Conservation (phyloP, 1,284 basidiomycete species). For the Cutaneotrichosporon sp. region DNA sequence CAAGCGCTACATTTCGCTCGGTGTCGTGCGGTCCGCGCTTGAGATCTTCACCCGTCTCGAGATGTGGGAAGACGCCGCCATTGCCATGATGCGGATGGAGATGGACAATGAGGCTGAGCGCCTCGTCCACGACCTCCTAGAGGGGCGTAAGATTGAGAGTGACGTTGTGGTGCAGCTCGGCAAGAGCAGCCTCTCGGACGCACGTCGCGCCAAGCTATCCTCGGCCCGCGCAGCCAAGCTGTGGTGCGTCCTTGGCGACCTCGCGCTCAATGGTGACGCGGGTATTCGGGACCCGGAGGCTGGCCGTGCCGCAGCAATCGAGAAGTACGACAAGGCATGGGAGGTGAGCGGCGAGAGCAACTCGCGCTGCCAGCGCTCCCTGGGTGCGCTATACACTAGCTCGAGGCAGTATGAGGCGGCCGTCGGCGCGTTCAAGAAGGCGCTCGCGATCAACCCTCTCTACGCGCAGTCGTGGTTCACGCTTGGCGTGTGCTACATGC, state of each 20-base stretch:
- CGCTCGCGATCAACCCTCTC: conserved; percentile 85
- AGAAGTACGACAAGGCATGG: conserved; percentile 85
- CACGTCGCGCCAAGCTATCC: conserved; percentile 61
- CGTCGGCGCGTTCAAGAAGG: conserved; percentile 66
- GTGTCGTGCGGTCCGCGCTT: conserved; percentile 79
- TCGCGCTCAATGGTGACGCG: conserved; percentile 62
- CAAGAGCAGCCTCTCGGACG: conserved; percentile 57
- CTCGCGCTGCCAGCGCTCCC: conserved; percentile 82
- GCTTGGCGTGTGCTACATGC: conserved; percentile 83
- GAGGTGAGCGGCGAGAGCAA: conserved; percentile 72
- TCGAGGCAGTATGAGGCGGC: conserved; percentile 65
- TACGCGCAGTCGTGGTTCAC: conserved; percentile 90
- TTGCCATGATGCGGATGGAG: conserved; percentile 79
- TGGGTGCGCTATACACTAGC: conserved; percentile 81
- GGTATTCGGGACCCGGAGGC: conserved; percentile 33
- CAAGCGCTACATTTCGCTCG: conserved; percentile 72
- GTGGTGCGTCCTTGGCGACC: conserved; percentile 93
- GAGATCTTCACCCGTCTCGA: conserved; percentile 89
- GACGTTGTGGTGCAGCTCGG: conserved; percentile 68
- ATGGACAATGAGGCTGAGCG: conserved; percentile 69
- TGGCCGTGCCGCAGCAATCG: conserved; percentile 57
- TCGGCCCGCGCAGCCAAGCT: conserved; percentile 80
- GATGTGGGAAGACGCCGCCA: conserved; percentile 95
- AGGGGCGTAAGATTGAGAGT: conserved; percentile 75
- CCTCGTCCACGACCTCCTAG: conserved; percentile 78